Base-by-base conservation (phyloP, 768 basidiomycete species). In the Tylopilus plumbeoviolaceoides region DNA sequence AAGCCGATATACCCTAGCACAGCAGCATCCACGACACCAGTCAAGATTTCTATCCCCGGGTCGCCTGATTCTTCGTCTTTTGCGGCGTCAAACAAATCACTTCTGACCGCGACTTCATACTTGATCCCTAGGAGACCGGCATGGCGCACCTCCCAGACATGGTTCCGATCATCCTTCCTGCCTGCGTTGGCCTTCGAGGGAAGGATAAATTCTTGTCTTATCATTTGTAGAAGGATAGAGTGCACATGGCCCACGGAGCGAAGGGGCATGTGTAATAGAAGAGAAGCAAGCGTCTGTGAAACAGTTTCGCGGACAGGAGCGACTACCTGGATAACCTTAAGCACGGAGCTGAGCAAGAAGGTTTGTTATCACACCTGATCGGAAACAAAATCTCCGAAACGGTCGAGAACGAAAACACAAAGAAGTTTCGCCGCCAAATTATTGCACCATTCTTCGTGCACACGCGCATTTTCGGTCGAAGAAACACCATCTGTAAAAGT, bases 351-450 rank as follows among this genome's bases (percentile, higher is more conserved):
- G 1, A 20, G 46, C 18, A 49, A 43, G 6, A 43, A 43, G 42
- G 7, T 33, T 15, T 21, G 20, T 20, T 30, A 35, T 44, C 10
- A 33, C 39, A 78, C 79, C 74, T 95, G 94, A 66, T 99, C 97
- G 0, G 93, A 90, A 33, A 97, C 85, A 65, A 95, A 99, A 70
- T 99, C 97, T 3, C 95, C 93, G 62, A 99, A 99, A n/a, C 97
- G 85, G 67, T 99, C 97, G 23, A 98, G 76, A 30, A 95, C 89
- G 56, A 98, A 89, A 9, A 98, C 84, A 60, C 86, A 88, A 3
- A 98, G 79, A 47, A 97, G 81, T 59, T 87, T 87, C 10, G 90
- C 83, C 2, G 91, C 87, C 15, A 98, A 72, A 53, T 86, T 83
- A 55, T 95, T 95, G 69, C 90, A 92, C 93, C 93, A 95, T 60